Evolutionary conservation across 345 rosid species (phyloP).

Genomic region (Turritis glabra): DNA sequence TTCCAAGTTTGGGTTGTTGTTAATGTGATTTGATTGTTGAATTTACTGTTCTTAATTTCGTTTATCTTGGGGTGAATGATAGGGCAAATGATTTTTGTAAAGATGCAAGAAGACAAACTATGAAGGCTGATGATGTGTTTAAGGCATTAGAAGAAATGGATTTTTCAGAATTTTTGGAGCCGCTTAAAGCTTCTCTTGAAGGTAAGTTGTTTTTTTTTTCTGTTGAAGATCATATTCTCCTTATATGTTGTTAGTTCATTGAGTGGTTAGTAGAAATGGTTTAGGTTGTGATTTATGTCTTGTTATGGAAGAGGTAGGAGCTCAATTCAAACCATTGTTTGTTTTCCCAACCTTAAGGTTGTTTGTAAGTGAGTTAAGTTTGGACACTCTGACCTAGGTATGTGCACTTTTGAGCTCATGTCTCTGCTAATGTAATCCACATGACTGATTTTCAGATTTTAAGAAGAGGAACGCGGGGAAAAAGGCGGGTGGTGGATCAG

Average conservation of each 20-base stretch:
- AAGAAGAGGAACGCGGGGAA: slow-evolving; percentile 65
- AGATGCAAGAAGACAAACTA: slow-evolving; percentile 68
- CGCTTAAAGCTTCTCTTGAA: slow-evolving; percentile 61
- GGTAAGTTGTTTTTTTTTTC: slow-evolving; percentile 34
- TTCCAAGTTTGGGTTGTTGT: neutral
- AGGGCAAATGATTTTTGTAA: slow-evolving; percentile 76
- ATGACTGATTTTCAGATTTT: slow-evolving; percentile 49
- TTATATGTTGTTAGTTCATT: neutral
- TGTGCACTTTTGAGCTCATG: neutral
- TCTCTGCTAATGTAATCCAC: neutral
- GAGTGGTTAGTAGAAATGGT: neutral
- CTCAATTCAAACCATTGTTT: neutral
- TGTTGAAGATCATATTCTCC: neutral
- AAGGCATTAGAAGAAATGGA: slow-evolving; percentile 69
- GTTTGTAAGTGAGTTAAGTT: neutral
- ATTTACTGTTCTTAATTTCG: neutral
- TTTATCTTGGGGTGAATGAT: neutral
- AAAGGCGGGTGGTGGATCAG: slow-evolving; percentile 45
- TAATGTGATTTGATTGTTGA: neutral
- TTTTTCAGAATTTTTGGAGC: slow-evolving; percentile 60
- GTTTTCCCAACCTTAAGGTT: neutral
- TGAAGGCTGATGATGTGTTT: slow-evolving; percentile 63
- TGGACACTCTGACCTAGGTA: neutral
- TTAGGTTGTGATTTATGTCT: neutral
- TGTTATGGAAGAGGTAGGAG: neutral